Evolutionary conservation across 805 yeast species (phyloP), one percentile per base, ranked within the genome.

Genomic region (Lipomyces yamanashiensis): DNA sequence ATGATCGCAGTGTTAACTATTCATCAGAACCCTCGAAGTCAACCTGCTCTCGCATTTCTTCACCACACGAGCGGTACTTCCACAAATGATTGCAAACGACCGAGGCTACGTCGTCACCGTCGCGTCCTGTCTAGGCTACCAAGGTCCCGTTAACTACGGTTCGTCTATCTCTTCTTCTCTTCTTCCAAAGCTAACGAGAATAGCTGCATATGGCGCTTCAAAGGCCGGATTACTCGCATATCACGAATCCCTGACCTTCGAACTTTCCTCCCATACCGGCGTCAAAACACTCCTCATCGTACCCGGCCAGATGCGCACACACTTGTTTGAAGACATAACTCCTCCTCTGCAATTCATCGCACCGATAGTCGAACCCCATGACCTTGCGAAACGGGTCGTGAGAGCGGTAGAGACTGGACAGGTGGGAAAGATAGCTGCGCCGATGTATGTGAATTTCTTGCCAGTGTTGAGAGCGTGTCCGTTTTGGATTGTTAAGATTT

Each of bases 171-270:
- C 10, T 17, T 12, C 43, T 44, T 23, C 3, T n/a, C 23, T 41
- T 15, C 39, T 13, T 21, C 12, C 43, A 28, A 17, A 21, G 39
- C 36, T 54, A 19, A 51, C 39, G 44, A 34, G 17, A 12, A 17
- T 77, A 12, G 87, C 87, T 51, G 89, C 89, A 0, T 93, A 93
- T 72, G 97, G 97, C 0, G 97, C 98, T 0, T 84, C 96, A 15
- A 93, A 93, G 74, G 87, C 96, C 0, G 98, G 96, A 0, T 75
- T 90, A 36, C 84, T 93, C 58, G 92, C 93, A 0, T 76, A 92
- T 48, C 98, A 92, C 73, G 96, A 90, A 73, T 86, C 93, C 0
- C 76, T 93, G 41, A 84, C 89, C 0, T 85, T 84, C 71, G 95
- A 89, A 74, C 17, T 64, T 15, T 72, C 89, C 36, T 87, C 88